Percentiles rank a stretch among this genome's conserved stretches.
Evolutionary conservation across 805 yeast genomes (phyloP).

Genomic region (Wickerhamiella alocasiicola): DNA sequence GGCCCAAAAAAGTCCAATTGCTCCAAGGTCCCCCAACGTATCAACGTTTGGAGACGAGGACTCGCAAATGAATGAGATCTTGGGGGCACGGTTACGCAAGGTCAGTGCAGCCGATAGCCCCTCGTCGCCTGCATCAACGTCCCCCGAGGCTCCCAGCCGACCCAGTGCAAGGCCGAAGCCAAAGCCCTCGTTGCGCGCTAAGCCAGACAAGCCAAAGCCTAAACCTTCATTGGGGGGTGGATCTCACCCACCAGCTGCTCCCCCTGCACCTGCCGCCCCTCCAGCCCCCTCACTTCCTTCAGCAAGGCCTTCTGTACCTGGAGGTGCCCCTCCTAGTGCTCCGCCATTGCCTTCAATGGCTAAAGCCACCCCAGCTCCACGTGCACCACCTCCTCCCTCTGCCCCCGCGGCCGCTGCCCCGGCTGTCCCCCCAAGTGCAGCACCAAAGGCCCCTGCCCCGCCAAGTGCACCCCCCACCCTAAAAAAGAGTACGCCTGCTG

Average conservation of each 20-base stretch:
- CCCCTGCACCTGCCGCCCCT: conserved; percentile 13
- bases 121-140: conserved; percentile 1
- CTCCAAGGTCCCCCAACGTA: no score
- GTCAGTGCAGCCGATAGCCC: neutral
- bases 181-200: no score
- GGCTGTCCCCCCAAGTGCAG: conserved; percentile 9
- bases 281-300: conserved; percentile 5
- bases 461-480: conserved; percentile 19
- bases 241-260: conserved; percentile 6
- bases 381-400: neutral
- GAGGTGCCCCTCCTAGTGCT: neutral
- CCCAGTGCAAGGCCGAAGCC: conserved; percentile 8
- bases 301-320: neutral
- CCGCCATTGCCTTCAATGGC: neutral
- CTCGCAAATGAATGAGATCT: neutral
- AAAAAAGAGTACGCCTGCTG: no score
- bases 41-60: no score
- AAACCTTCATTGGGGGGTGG: conserved; percentile 2
- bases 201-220: conserved; percentile 7
- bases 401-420: conserved; percentile 1
- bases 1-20: no score
- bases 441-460: conserved; percentile 17
- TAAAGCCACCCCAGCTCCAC: neutral
- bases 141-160: conserved; percentile 1
- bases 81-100: conserved; percentile 1